A percentile compares a stretch with the other conserved stretches of the same genome.
Conservation (phyloP, 495 filamentous ascomycete genomes). For the Lophiotrema nucula region DNA sequence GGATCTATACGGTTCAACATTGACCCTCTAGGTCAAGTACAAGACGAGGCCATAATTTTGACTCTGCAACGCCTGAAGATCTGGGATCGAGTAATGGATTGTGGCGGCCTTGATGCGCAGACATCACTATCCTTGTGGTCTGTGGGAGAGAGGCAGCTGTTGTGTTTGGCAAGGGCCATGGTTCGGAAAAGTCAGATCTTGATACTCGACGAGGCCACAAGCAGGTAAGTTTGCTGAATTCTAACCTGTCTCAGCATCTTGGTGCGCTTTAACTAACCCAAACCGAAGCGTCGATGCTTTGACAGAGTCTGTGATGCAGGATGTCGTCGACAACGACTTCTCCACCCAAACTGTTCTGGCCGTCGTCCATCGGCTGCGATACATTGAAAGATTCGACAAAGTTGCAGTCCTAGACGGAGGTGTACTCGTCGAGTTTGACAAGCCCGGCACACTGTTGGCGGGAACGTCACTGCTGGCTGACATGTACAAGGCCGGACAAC, state of each 20-base stretch:
- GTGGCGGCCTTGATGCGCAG: no score
- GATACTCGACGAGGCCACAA: slow-evolving; percentile 59
- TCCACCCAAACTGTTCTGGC: slow-evolving; percentile 22
- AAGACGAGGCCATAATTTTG: slow-evolving; percentile 1
- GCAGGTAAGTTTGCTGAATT: slow-evolving; percentile 31
- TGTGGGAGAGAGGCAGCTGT: slow-evolving; percentile 61
- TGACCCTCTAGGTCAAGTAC: slow-evolving; percentile 7
- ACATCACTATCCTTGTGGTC: no score
- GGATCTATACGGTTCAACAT: slow-evolving; percentile 28
- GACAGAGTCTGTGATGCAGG: slow-evolving; percentile 24
- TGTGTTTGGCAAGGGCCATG: slow-evolving; percentile 59
- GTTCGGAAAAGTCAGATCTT: slow-evolving; percentile 59
- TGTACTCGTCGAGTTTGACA: background rate
- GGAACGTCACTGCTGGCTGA: slow-evolving; percentile 2
- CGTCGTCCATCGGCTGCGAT: slow-evolving; percentile 24
- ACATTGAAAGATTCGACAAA: slow-evolving; percentile 21
- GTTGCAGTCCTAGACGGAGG: slow-evolving; percentile 19
- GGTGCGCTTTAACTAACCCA: background rate
- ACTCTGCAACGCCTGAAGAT: no score
- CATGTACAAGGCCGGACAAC: slow-evolving; percentile 1
- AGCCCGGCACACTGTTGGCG: slow-evolving; percentile 1
- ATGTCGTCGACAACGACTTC: slow-evolving; percentile 20
- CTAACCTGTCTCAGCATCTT: background rate
- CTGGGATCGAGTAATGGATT: no score
- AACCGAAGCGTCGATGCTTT: slow-evolving; percentile 20